phyloP scores from a whole-genome alignment of 805 yeast genomes.

The Maudiozyma saulgeensis region DNA sequence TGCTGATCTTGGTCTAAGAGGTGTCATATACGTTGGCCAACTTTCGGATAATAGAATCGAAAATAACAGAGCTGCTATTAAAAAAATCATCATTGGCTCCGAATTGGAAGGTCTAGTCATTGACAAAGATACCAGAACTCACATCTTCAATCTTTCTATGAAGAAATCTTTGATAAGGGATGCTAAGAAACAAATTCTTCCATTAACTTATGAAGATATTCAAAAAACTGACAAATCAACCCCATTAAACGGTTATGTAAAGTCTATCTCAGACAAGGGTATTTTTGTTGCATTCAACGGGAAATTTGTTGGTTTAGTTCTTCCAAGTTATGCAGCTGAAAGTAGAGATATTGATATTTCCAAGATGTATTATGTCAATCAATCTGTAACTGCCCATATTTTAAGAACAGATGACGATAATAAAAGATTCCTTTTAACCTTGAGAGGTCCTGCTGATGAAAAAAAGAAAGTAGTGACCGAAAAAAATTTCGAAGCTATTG shows the following conservation, averaged over 20 bases:
- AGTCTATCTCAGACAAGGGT: constrained; percentile 70
- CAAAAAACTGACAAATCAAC: constrained; percentile 32
- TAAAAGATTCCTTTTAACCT: constrained; percentile 59
- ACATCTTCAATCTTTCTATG: constrained; percentile 52
- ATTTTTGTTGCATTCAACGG: constrained; percentile 76
- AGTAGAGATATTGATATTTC: constrained; percentile 44
- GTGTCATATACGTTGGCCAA: constrained; percentile 66
- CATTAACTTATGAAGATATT: constrained; percentile 52
- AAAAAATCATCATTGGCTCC: constrained; percentile 55
- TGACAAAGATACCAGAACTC: constrained; percentile 53
- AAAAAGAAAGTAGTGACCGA: constrained; percentile 4
- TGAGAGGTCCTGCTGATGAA: constrained; percentile 30
- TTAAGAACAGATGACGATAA: constrained; percentile 58
- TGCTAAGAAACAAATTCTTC: constrained; percentile 45
- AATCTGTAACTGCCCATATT: constrained; percentile 63
- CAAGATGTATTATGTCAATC: constrained; percentile 48
- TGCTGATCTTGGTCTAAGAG: constrained; percentile 42
- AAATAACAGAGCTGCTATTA: constrained; percentile 57
- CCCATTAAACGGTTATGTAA: constrained; percentile 62
- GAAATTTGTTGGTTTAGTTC: constrained; percentile 70
- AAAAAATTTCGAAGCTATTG: constrained; percentile 50
- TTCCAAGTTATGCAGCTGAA: constrained; percentile 60
- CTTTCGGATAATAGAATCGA: constrained; percentile 68
- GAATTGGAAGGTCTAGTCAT: constrained; percentile 51
- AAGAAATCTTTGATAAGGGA: constrained; percentile 61